Evolutionary conservation across 2,329 filamentous ascomycete genomes (phyloP), one percentile per base, ranked within the genome.

Genomic region (Fusarium pseudograminearum): DNA sequence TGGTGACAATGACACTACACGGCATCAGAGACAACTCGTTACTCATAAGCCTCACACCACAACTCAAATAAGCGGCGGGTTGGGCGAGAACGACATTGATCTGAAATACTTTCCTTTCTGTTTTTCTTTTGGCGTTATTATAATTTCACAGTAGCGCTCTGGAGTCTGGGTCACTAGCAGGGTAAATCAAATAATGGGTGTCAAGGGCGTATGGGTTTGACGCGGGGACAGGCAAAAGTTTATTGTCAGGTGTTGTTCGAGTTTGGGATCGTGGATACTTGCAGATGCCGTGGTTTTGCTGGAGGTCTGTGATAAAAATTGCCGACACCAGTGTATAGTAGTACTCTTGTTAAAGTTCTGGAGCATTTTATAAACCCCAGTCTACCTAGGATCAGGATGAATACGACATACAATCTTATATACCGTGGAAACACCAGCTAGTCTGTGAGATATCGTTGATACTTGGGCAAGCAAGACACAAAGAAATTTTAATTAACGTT

Each of bases 181-280:
- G 48, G 57, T 18, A 61, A 36, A 36, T 58, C 53, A 46, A 57
- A 38, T 63, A 72, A 72, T 70, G 62, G 62, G 38, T 41, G 52
- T 52, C 20, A 48, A 57, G 46, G 69, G 73, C 69, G 73, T 33
- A 75, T 61, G n/a, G 50, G 53, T 50, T 69, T 57, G 62, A 57
- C 28, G 58, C 38, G 45, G 48, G 61, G 57, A 52, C 45, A 65
- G 59, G 46, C 34, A 66, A 74, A 72, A 40, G 52, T 55, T 60
- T 24, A 65, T 55, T 30, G 47, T 59, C 53, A 42, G 36, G 45
- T 51, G 34, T 42, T 45, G 46, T 54, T 51, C 26, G 46, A 31
- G 24, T 62, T 51, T 61, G 50, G 44, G 57, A 44, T 42, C n/a
- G 57, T 28, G 7, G 41, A 18, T 20, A 33, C 45, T 31, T 51